These are phyloP conservation scores for Prinsepia uniflora DNA, from an alignment of 306 rosid species.

Conservation along the genomic window DNA sequence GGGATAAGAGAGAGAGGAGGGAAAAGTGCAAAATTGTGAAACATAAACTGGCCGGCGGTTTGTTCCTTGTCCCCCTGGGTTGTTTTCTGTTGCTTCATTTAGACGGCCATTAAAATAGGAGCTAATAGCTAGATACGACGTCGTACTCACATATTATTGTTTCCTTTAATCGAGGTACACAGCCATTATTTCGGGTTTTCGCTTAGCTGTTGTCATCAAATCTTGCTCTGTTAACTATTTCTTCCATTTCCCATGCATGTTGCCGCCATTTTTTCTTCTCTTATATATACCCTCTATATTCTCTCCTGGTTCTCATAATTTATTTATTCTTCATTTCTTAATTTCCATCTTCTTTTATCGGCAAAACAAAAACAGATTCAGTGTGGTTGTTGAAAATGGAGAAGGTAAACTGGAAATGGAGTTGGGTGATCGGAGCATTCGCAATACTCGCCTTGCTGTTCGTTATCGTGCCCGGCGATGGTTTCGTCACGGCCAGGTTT, in stretches of 20 bases:
- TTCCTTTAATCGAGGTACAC: not conserved
- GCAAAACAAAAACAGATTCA: not conserved
- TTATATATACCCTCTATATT: too few relatives aligned
- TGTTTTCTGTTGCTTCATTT: not conserved
- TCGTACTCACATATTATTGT: not conserved
- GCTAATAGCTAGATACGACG: not conserved
- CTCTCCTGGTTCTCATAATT: too few relatives aligned
- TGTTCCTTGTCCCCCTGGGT: not conserved
- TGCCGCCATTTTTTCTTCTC: not conserved
- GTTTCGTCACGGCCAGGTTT: slow-evolving; percentile 32
- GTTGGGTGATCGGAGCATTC: slow-evolving; percentile 18
- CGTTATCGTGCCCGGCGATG: not conserved
- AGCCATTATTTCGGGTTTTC: not conserved
- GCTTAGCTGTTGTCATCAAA: not conserved
- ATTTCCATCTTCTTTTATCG: too few relatives aligned
- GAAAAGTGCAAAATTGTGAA: not conserved
- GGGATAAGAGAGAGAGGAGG: not conserved
- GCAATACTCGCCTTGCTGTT: not conserved
- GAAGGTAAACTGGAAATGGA: slow-evolving; percentile 19
- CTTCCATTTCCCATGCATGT: slow-evolving; percentile 1
- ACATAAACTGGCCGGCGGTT: not conserved
- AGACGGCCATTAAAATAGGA: slow-evolving; percentile 1
- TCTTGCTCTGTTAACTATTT: not conserved
- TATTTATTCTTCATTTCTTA: too few relatives aligned
- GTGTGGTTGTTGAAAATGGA: slow-evolving; percentile 6